Conservation (phyloP, 2,329 filamentous ascomycete species). For the Neurospora sp. region DNA sequence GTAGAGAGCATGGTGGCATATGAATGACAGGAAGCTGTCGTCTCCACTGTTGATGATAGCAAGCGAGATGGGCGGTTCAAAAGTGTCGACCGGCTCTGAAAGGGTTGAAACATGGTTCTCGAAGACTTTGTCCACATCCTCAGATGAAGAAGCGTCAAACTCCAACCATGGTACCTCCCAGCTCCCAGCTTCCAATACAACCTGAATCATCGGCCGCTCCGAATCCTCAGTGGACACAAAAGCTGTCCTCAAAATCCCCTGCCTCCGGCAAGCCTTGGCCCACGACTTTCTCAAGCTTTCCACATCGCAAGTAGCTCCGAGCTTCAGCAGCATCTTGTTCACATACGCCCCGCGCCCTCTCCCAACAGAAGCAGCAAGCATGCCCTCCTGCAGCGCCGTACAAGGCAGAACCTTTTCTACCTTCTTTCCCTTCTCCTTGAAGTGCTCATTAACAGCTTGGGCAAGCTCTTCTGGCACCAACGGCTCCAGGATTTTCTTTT, state of each 20-base stretch:
- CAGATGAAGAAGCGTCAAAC: constrained; percentile 20
- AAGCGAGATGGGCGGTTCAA: constrained; percentile 35
- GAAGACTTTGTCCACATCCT: constrained; percentile 26
- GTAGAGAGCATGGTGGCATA: constrained; percentile 74
- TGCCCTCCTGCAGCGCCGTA: constrained; percentile 79
- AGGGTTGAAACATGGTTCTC: constrained; percentile 31
- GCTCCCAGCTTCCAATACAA: constrained; percentile 42
- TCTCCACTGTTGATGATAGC: constrained; percentile 28
- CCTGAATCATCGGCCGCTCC: constrained; percentile 59
- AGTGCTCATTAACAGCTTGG: constrained; percentile 21
- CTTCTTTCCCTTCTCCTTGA: constrained; percentile 22
- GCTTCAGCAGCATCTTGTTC: constrained; percentile 50
- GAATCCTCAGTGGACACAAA: constrained; percentile 58
- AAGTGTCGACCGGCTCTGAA: constrained; percentile 32
- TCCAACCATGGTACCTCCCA: constrained; percentile 32
- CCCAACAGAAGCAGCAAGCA: constrained; percentile 54
- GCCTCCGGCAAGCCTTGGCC: constrained; percentile 51
- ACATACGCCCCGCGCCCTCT: constrained; percentile 47
- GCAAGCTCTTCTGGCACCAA: constrained; percentile 20
- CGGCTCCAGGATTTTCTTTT: neutral
- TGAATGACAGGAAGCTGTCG: constrained; percentile 33
- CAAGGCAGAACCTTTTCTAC: constrained; percentile 62
- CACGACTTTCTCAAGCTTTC: constrained; percentile 47
- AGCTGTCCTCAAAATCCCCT: constrained; percentile 68
- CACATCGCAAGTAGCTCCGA: neutral